phyloP scores from a whole-genome alignment of 805 yeast species.

The Hanseniaspora jakobsenii region DNA sequence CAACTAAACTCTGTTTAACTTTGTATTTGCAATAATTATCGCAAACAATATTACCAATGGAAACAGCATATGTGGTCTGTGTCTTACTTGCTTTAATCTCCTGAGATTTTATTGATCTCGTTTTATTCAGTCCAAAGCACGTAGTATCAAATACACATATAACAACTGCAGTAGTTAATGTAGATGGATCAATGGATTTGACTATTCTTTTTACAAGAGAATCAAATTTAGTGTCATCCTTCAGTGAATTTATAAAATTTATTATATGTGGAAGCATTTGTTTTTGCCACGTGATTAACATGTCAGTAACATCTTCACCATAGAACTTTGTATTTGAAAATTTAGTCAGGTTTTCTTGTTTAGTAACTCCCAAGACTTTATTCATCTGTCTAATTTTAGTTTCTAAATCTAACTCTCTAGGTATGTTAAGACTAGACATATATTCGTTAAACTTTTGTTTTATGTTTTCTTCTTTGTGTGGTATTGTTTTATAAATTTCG shows the following conservation, averaged over 20 bases:
- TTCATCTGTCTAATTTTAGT: slow-evolving; percentile 19
- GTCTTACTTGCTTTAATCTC: slow-evolving; percentile 5
- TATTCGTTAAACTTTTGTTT: slow-evolving; percentile 49
- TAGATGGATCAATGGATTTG: neutral
- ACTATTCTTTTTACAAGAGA: neutral
- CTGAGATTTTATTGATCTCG: slow-evolving; percentile 5
- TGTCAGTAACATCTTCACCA: slow-evolving; percentile 27
- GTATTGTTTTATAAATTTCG: slow-evolving; percentile 39
- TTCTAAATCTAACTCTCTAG: slow-evolving; percentile 70
- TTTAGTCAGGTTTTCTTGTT: too few species aligned
- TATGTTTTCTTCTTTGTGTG: slow-evolving; percentile 37
- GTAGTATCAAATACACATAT: too few species aligned
- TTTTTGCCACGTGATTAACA: slow-evolving; percentile 74
- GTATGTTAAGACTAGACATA: slow-evolving; percentile 57
- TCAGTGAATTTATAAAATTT: slow-evolving; percentile 54
- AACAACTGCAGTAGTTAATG: too few species aligned
- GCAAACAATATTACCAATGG: neutral
- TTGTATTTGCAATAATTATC: slow-evolving; percentile 5
- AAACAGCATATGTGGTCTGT: too few species aligned
- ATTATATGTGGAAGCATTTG: slow-evolving; percentile 68
- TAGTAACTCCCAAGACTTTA: neutral
- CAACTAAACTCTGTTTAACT: neutral
- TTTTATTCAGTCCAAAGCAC: too few species aligned
- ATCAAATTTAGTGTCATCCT: slow-evolving; percentile 21
- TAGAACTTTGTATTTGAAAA: neutral